A percentile compares a stretch with the other conserved stretches of the same genome.
Evolutionary conservation across 805 yeast genomes (phyloP).

Genomic region (Maudiozyma bulderi): DNA sequence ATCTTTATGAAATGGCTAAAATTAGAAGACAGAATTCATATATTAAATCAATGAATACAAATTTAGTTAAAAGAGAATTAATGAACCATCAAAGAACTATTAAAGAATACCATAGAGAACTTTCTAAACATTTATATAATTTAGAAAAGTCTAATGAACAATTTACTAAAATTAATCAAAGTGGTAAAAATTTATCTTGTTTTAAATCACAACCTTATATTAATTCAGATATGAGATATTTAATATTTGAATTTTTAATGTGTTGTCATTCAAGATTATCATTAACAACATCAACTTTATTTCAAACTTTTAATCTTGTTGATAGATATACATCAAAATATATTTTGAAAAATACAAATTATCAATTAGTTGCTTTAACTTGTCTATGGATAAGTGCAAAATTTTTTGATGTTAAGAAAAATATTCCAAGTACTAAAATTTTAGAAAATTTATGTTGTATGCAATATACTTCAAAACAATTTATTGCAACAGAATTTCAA

Average conservation of each 20-base stretch:
- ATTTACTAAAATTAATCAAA: not conserved
- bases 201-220: slow-evolving; percentile 34
- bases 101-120: slow-evolving; percentile 30
- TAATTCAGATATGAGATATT: slow-evolving; percentile 51
- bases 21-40: slow-evolving; percentile 11
- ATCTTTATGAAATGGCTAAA: slow-evolving; percentile 4
- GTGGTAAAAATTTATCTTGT: slow-evolving; percentile 11
- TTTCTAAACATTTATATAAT: not conserved
- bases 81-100: slow-evolving; percentile 37
- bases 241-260: slow-evolving; percentile 70
- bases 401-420: slow-evolving; percentile 55
- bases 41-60: slow-evolving; percentile 13
- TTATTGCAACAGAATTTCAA: slow-evolving; percentile 60
- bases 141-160: not conserved
- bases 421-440: slow-evolving; percentile 46
- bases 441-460: slow-evolving; percentile 48
- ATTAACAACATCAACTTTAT: slow-evolving; percentile 56
- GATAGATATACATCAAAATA: slow-evolving; percentile 82
- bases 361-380: slow-evolving; percentile 77
- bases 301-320: slow-evolving; percentile 56
- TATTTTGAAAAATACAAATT: slow-evolving; percentile 69
- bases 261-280: slow-evolving; percentile 57
- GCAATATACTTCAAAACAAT: slow-evolving; percentile 43
- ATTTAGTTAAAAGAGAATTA: slow-evolving; percentile 39
- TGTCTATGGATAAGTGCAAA: slow-evolving; percentile 90